Base-by-base conservation (phyloP, 768 basidiomycete species). In the Pisolithus orientalis region DNA sequence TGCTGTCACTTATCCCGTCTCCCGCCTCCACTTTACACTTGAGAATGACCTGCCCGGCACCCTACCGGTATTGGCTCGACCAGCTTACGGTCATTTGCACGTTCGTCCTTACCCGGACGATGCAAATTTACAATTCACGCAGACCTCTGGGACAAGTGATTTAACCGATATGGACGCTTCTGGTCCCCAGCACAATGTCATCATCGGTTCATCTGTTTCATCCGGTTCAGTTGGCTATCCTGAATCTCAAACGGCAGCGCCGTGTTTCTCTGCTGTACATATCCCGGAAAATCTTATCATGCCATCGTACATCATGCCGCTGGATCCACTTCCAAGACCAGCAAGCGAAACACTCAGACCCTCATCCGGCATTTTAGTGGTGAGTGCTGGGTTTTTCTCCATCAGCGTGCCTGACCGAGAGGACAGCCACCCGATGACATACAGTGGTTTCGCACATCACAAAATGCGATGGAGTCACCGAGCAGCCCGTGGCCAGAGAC, bases 201-300 rank as follows among this genome's bases (percentile, higher is more conserved):
- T 57, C 46, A 49, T 56, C 25, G 55, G 32, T 1, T 32, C 50
- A 10, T 7, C 47, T 39, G 50, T 51, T 28, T 4, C 42, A n/a
- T 43, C 34, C 16, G 47, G 54, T 14, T 38, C 49, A 32, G 51
- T 59, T 1, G 52, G 31, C 0, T 69, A 66, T 45, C 67, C 67
- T 2, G 65, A 63, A 42, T 68, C 67, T 2, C 67, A 70, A 29
- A 62, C 67, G 27, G 60, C 69, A 28, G 63, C 64, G 2, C 62
- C 68, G 2, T 50, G 58, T 51, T 44, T 52, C 32, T 48, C 58
- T 47, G 51, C 59, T 1, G 49, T 55, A 43, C 53, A 66, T 46
- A 17, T 46, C 44, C 43, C 56, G 4, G 53, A 58, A 17, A 54
- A 47, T 49, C 57, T 56, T 50, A 37, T 29, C 16, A 31, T 49